Evolutionary conservation across 768 basidiomycete genomes (phyloP).

Genomic region (Hydnum rufescens): DNA sequence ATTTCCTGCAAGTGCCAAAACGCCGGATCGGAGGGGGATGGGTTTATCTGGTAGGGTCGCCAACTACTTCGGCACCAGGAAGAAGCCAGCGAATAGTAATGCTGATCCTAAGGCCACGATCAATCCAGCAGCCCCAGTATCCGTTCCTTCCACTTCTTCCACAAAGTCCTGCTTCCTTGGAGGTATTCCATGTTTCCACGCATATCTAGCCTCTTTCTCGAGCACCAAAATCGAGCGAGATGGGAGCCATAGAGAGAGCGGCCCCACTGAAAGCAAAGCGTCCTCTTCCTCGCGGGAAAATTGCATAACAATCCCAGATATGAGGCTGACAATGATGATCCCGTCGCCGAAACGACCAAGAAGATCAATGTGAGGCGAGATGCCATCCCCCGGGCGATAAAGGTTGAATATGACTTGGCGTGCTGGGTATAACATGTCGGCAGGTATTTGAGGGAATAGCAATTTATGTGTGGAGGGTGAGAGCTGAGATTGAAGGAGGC

Average conservation of each 20-base stretch:
- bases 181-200: slow-evolving; percentile 79
- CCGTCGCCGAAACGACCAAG: slow-evolving; percentile 70
- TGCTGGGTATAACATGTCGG: slow-evolving; percentile 23
- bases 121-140: slow-evolving; percentile 20
- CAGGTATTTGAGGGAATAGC: slow-evolving; percentile 33
- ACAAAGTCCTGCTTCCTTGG: slow-evolving; percentile 41
- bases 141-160: slow-evolving; percentile 13
- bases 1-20: too few species aligned
- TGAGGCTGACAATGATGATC: slow-evolving; percentile 72
- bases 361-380: slow-evolving; percentile 74
- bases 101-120: slow-evolving; percentile 44
- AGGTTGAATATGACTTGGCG: slow-evolving; percentile 82
- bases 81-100: slow-evolving; percentile 78
- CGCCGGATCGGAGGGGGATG: too few species aligned
- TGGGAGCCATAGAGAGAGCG: slow-evolving; percentile 42
- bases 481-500: slow-evolving; percentile 29
- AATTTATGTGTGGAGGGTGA: slow-evolving; percentile 31
- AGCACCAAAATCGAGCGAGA: slow-evolving; percentile 59
- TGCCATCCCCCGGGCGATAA: slow-evolving; percentile 78
- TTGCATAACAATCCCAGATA: slow-evolving; percentile 62
- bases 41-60: too few species aligned
- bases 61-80: slow-evolving; percentile 68
- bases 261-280: not conserved
- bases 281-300: slow-evolving; percentile 23
- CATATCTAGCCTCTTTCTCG: slow-evolving; percentile 61